A percentile compares a stretch with the other conserved stretches of the same genome.
Evolutionary conservation across 768 basidiomycete species (phyloP).

Genomic region (Austroboletus eburneus): DNA sequence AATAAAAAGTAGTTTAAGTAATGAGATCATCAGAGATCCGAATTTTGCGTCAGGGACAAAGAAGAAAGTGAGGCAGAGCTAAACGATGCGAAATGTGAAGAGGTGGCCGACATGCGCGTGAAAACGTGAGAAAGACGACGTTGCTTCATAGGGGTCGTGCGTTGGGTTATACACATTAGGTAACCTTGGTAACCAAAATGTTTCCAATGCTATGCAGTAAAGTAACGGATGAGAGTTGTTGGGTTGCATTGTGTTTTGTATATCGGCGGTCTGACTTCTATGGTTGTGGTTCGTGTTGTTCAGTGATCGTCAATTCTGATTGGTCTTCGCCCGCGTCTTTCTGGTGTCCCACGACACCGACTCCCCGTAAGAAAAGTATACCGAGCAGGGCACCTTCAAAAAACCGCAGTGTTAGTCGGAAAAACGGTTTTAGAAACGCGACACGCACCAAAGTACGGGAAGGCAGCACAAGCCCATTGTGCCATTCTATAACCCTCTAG

Average conservation of each 20-base stretch:
- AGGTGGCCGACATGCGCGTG: background rate
- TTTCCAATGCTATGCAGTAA: conserved; percentile 1
- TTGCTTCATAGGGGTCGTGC: conserved; percentile 4
- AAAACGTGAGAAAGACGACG: background rate
- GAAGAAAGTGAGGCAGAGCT: background rate
- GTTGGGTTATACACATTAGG: background rate
- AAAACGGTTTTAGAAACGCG: background rate
- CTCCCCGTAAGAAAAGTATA: conserved; percentile 35
- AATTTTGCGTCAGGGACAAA: background rate
- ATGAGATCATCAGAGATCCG: background rate
- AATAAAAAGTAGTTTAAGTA: background rate
- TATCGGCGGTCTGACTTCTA: conserved; percentile 4
- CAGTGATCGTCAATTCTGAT: conserved; percentile 23
- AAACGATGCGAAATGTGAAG: background rate
- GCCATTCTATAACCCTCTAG: conserved; percentile 58
- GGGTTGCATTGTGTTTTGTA: background rate
- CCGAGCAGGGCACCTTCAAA: conserved; percentile 30
- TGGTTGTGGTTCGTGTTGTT: conserved; percentile 1
- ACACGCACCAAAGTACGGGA: conserved; percentile 51
- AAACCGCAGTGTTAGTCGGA: background rate
- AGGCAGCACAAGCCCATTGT: conserved; percentile 61
- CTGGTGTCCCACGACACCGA: conserved; percentile 38
- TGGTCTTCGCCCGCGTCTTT: conserved; percentile 4
- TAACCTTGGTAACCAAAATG: background rate
- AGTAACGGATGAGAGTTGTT: background rate